Base-by-base conservation (phyloP, 1,139 yeast genomes). In the Debaryomyces udenii region DNA sequence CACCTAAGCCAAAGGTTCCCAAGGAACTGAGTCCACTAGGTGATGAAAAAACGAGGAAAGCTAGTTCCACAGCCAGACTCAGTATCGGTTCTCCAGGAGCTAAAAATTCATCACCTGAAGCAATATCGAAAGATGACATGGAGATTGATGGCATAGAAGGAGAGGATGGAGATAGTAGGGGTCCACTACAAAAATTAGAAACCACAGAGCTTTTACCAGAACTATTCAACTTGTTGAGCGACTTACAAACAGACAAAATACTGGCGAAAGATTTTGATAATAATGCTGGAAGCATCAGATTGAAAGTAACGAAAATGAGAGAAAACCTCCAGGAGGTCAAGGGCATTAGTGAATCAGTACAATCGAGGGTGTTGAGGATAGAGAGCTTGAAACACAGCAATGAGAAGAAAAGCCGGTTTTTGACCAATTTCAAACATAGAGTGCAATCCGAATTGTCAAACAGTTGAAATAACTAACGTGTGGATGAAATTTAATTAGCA, bases 221-320 rank as follows among this genome's bases (percentile, higher is more conserved):
- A 31, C 47, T 73, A 30, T 71, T 66, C 47, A 57, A 51, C 18
- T 52, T 70, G 15, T 54, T 73, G 4, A 73, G 62, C 40, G 68
- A 67, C 34, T 51, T 73, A 34, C 63, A 65, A 27, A 51, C 56
- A 5, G 76, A 73, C 5, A 58, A 55, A 10, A 50, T 69, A 15
- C 72, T 64, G 61, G 68, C 73, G 2, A 66, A 69, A 38, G 78
- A 73, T 49, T 72, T 73, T 46, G 76, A 70, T 45, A 72, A 70
- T 49, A 65, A 67, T 39, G 63, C 73, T 2, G 78, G 78, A 7
- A 64, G 69, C 38, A 56, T 70, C 32, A 58, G 77, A 37, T 61
- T 71, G 45, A 68, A 70, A 45, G 46, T 72, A 37, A 53, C 57
- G 41, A 64, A 58, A 18, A 51, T 70, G 27, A 62, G 61, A 37